Base-by-base conservation (phyloP, 2,329 filamentous ascomycete species). In the Parascedosporium putredinis region DNA sequence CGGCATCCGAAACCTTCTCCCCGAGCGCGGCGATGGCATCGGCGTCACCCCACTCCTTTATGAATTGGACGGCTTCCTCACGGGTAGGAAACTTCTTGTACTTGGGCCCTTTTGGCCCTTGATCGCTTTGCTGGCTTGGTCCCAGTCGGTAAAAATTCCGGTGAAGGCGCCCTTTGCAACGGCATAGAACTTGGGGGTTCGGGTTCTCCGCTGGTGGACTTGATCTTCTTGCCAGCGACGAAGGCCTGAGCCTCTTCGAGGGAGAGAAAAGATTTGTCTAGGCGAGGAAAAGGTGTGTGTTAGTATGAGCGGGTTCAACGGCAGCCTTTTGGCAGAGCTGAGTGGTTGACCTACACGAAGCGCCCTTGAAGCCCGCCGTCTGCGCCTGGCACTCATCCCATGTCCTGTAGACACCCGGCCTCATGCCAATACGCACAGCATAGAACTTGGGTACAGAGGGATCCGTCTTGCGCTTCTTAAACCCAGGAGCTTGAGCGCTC, bases 201-300 rank as follows among this genome's bases (percentile, higher is more conserved):
- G 25, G 46, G 12, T 33, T 47, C 62, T 6, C 64, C 64, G 51
- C 75, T 74, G 12, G 31, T 22, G 10, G 40, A 20, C 27, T 45
- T 45, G 5, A 63, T 59, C 23, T 63, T 59, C 55, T 74, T 75
- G 44, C 86, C 86, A 1, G 75, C 79, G 23, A 88, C 73, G 61
- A 87, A 96, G 2, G 79, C 80, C 58, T 86, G 77, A n/a, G 91
- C 91, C 52, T 95, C 88, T 54, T 82, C 76, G 52, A 75, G 70
- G 1, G 76, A 80, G 8, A 74, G 68, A 61, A 95, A 96, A 1
- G 85, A 88, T 68, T 93, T 91, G 71, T 86, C 88, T 93, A 20
- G 10, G 43, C 24, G 42, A 49, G 14, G 12, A 45, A 48, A 34
- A 33, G 20, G 46, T 34, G 42, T 48, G 42, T n/a, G 56, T 52